A percentile compares a stretch with the other conserved stretches of the same genome.
Evolutionary conservation across 306 rosid genomes (phyloP).

Genomic region (Vachellia collinsii): DNA sequence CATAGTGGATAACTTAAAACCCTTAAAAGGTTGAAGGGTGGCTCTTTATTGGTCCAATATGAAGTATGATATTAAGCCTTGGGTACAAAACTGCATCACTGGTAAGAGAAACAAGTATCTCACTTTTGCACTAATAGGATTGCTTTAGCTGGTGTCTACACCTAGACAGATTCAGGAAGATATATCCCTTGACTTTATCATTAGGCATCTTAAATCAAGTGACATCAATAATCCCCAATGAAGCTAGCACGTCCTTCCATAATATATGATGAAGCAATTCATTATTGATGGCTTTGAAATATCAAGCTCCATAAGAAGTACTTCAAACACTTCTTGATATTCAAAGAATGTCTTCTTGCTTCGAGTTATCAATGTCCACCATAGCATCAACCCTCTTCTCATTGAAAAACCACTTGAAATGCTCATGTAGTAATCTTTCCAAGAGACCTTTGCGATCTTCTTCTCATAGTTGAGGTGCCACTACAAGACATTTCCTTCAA

Average conservation of each 20-base stretch:
- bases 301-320: background rate
- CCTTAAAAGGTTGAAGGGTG: background rate
- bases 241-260: background rate
- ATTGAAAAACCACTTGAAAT: background rate
- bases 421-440: background rate
- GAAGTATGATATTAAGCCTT: background rate
- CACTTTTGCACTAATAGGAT: background rate
- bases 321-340: background rate
- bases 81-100: background rate
- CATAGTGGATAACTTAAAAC: background rate
- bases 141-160: background rate
- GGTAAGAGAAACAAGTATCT: background rate
- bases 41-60: too few relatives aligned
- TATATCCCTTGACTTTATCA: background rate
- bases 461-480: background rate
- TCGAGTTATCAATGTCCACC: background rate
- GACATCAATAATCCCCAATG: background rate
- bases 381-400: background rate
- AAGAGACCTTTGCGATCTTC: background rate
- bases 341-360: background rate
- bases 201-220: background rate
- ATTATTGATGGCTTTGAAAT: background rate
- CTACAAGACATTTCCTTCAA: background rate
- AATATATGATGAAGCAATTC: background rate
- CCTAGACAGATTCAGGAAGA: background rate